Evolutionary conservation across 2,329 filamentous ascomycete species (phyloP), one percentile per base, ranked within the genome.

Genomic region (Aureobasidium sp.): DNA sequence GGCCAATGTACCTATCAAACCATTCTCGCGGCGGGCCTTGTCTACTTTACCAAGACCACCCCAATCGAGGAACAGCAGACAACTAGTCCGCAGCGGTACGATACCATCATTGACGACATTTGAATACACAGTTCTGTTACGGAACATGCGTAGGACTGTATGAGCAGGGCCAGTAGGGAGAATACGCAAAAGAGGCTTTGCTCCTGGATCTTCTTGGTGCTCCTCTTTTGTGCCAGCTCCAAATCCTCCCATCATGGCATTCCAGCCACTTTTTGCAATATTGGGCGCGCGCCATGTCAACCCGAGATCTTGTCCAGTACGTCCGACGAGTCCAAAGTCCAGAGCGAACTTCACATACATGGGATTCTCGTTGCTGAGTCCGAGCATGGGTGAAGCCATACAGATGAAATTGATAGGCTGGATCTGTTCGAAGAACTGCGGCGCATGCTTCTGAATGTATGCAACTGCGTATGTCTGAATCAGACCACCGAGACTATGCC

Each of bases 81-180:
- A 99, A 65, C 93, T 97, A 5, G 94, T 99, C 27, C 94, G 85
- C 37, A 99, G 77, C 2, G 94, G 94, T 5, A 99, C 94, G 67
- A 99, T 97, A 3, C 92, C 93, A 74, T 97, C 93, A 70, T 97
- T 97, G 67, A 97, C 93, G 13, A 97, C 92, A 69, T 97, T 97
- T 2, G 92, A 96, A 73, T 97, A 97, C 1, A 97, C 81, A 0
- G 94, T 97, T 16, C 93, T 82, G 72, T 95, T 96, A 25, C 90
- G 82, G 73, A 97, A 97, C 75, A 90, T 91, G 71, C 88, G 87
- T 45, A 97, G 76, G 1, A 92, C 93, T 60, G 85, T 84, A 73
- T 97, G 92, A 7, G 93, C 94, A 16, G 93, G 92, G 0, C 93
- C 93, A 8, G 90, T 96, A 0, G 93, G 93, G 27, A 97, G 76